Conservation (phyloP, 257 asterid species). For the Nicotiana noctiflora region DNA sequence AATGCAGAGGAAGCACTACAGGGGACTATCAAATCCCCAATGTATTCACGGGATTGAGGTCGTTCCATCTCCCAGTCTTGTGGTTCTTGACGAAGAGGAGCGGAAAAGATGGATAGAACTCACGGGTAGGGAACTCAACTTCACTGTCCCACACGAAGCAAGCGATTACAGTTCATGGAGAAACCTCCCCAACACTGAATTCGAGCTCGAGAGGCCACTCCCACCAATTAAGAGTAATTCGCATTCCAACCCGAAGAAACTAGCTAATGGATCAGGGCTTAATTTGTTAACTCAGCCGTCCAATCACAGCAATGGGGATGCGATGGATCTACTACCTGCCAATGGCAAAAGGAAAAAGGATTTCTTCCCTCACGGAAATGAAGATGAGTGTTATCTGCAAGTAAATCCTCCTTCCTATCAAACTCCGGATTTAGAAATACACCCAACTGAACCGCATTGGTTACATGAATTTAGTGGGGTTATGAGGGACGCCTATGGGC, state of each 20-base stretch:
- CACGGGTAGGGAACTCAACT: conserved; percentile 67
- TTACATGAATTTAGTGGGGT: conserved; percentile 63
- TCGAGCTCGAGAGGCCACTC: conserved; percentile 64
- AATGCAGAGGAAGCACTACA: conserved; percentile 88
- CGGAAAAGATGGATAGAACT: conserved; percentile 78
- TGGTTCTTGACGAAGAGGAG: conserved; percentile 58
- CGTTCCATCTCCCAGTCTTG: conserved; percentile 57
- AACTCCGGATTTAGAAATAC: conserved; percentile 50
- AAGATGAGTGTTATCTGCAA: conserved; percentile 40
- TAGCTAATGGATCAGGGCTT: conserved; percentile 61
- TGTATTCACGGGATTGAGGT: conserved; percentile 90
- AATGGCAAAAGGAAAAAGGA: conserved; percentile 62
- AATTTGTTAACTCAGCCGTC: conserved; percentile 54
- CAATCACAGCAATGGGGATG: conserved; percentile 53
- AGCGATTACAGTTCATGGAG: conserved; percentile 81
- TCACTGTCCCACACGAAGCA: conserved; percentile 63
- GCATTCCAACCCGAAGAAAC: conserved; percentile 45
- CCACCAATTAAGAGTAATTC: conserved; percentile 35
- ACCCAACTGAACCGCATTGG: conserved; percentile 60
- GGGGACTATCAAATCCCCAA: conserved; percentile 94
- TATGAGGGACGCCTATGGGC: conserved; percentile 60
- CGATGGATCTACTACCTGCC: conserved; percentile 41
- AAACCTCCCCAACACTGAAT: conserved; percentile 65
- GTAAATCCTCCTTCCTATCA: conserved; percentile 33
- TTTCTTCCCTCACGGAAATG: conserved; percentile 38